phyloP scores from a whole-genome alignment of 352 stramenopile species.

The Phytopythium cucurbitacearum region DNA sequence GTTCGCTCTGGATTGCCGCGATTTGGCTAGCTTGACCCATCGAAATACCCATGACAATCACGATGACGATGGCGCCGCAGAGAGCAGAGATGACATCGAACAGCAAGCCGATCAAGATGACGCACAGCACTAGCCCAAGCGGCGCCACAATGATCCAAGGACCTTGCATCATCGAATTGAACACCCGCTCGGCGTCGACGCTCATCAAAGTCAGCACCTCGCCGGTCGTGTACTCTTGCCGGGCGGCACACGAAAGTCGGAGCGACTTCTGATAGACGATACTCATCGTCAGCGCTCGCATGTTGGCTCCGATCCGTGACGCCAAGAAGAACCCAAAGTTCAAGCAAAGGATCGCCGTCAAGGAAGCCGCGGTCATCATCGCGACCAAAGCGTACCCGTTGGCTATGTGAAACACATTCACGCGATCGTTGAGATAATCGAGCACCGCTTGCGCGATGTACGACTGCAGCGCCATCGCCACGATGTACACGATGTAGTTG shows the following conservation, averaged over 20 bases:
- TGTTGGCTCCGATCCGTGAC: slow-evolving; percentile 19
- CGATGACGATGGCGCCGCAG: slow-evolving; percentile 8
- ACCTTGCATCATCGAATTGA: slow-evolving; percentile 15
- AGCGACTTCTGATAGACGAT: slow-evolving; percentile 39
- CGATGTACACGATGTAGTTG: slow-evolving; percentile 20
- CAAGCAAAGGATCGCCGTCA: slow-evolving; percentile 15
- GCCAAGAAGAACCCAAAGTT: slow-evolving; percentile 28
- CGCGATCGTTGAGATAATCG: slow-evolving; percentile 12
- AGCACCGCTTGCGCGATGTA: slow-evolving; percentile 17
- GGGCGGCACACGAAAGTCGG: slow-evolving; percentile 41
- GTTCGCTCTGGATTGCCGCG: slow-evolving; percentile 8
- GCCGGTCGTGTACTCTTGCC: slow-evolving; percentile 21
- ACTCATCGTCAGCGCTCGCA: slow-evolving; percentile 24
- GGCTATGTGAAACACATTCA: slow-evolving; percentile 14
- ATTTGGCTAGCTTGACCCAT: slow-evolving; percentile 5
- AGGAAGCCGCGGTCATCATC: slow-evolving; percentile 10
- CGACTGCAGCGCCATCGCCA: slow-evolving; percentile 19
- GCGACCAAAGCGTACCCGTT: slow-evolving; percentile 17
- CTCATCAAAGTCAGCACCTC: slow-evolving; percentile 14
- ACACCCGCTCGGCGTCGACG: slow-evolving; percentile 24
- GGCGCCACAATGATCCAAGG: slow-evolving; percentile 19
- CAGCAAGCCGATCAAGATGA: slow-evolving; percentile 19
- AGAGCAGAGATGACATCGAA: slow-evolving; percentile 12
- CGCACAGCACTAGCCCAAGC: slow-evolving; percentile 14
- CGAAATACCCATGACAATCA: slow-evolving; percentile 15